phyloP scores from a whole-genome alignment of 768 basidiomycete species.

The Collybia nuda region DNA sequence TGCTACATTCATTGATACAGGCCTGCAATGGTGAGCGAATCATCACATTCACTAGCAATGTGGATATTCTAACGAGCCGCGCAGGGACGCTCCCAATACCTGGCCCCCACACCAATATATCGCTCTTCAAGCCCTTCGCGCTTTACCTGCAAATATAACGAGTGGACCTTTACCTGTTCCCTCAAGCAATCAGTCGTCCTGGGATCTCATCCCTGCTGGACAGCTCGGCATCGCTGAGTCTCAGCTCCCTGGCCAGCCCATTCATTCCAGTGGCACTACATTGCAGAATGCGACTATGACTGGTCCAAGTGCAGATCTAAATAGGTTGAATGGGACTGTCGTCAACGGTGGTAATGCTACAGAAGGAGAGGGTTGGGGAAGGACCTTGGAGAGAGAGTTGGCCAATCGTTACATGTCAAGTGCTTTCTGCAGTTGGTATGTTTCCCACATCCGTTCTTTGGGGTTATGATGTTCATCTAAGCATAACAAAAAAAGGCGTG shows the following conservation, averaged over 20 bases:
- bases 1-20: constrained; percentile 72
- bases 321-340: constrained; percentile 50
- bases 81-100: constrained; percentile 81
- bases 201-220: constrained; percentile 69
- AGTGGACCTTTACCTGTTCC: constrained; percentile 52
- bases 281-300: constrained; percentile 46
- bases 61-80: neutral
- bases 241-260: constrained; percentile 67
- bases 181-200: constrained; percentile 52
- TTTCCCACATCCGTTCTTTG: constrained; percentile 4
- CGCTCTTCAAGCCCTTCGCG: constrained; percentile 70
- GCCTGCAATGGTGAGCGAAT: constrained; percentile 70
- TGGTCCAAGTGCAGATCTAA: constrained; percentile 63
- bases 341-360: constrained; percentile 67
- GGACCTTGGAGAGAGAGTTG: constrained; percentile 63
- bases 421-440: constrained; percentile 86
- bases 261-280: constrained; percentile 28
- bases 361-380: constrained; percentile 63
- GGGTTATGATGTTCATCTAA: neutral
- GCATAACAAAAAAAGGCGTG: constrained; percentile 62
- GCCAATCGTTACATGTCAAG: constrained; percentile 86
- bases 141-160: constrained; percentile 73
- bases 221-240: constrained; percentile 79
- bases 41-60: neutral
- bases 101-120: constrained; percentile 92